phyloP scores from a whole-genome alignment of 441 rosid species.

The Syzygium malaccense region DNA sequence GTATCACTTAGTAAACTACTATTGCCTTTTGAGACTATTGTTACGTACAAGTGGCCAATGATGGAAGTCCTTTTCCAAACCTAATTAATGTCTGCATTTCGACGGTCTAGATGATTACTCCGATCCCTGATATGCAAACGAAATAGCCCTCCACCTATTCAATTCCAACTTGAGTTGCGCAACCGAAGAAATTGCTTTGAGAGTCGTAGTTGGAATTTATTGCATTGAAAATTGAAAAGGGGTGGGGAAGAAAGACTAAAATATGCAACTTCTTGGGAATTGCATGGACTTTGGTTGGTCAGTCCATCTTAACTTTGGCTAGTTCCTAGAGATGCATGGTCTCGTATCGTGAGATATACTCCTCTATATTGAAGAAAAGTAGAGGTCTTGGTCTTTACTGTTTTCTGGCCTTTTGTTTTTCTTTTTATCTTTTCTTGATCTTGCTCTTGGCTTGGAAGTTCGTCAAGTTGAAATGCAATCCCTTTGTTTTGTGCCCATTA shows the following conservation, averaged over 20 bases:
- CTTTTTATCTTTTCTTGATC: not conserved
- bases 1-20: not conserved
- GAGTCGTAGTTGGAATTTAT: not conserved
- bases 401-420: not conserved
- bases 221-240: not conserved
- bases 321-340: not conserved
- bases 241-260: not conserved
- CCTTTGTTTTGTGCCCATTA: not conserved
- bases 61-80: not conserved
- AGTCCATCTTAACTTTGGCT: not conserved
- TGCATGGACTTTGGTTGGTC: not conserved
- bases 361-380: not conserved
- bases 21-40: not conserved
- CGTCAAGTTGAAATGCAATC: not conserved
- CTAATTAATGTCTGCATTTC: not conserved
- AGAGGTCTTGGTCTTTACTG: not conserved
- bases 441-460: not conserved
- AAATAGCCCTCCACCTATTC: not conserved
- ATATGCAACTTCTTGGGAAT: not conserved
- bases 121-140: not conserved
- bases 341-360: not conserved
- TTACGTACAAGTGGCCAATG: not conserved
- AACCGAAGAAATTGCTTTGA: not conserved
- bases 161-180: not conserved
- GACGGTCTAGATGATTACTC: not conserved